Percentiles rank a stretch among this genome's conserved stretches.
These are phyloP conservation scores for Crithidia sp. DNA, from an alignment of 208 protist genomes.

Conservation along the genomic window DNA sequence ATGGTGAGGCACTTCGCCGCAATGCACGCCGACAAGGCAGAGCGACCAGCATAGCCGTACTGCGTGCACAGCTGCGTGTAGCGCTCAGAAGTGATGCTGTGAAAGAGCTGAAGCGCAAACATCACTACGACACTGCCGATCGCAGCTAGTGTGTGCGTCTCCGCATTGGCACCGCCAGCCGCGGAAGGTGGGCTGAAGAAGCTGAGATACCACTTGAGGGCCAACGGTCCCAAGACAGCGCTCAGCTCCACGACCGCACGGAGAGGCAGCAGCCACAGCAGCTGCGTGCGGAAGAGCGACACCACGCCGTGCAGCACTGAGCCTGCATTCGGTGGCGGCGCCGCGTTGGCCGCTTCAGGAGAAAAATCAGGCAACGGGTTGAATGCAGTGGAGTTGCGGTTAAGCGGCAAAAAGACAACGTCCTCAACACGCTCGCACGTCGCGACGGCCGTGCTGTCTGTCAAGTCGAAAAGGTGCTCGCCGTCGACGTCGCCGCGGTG, in stretches of 20 bases:
- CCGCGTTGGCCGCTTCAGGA: neutral
- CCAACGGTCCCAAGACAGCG: conserved; percentile 51
- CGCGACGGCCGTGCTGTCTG: conserved; percentile 18
- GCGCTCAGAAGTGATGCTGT: conserved; percentile 49
- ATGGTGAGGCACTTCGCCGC: conserved; percentile 83
- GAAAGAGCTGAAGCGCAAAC: conserved; percentile 38
- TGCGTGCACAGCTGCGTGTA: conserved; percentile 47
- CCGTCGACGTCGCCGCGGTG: conserved; percentile 58
- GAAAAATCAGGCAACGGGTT: neutral
- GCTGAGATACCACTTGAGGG: conserved; percentile 57
- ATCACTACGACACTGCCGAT: neutral
- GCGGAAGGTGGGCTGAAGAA: conserved; percentile 21
- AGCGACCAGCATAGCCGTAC: conserved; percentile 40
- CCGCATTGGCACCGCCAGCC: conserved; percentile 16
- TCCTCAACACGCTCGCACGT: conserved; percentile 52
- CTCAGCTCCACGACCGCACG: conserved; percentile 52
- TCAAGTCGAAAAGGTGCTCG: conserved; percentile 61
- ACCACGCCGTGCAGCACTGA: neutral
- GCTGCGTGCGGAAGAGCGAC: neutral
- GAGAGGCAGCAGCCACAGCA: conserved; percentile 46
- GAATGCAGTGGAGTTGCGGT: conserved; percentile 40
- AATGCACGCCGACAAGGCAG: conserved; percentile 65
- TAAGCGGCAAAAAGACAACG: conserved; percentile 36
- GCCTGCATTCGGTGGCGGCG: neutral
- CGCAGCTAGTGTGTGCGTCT: neutral